Conservation (phyloP, 805 yeast species). For the Wickerhamiella azymoides region DNA sequence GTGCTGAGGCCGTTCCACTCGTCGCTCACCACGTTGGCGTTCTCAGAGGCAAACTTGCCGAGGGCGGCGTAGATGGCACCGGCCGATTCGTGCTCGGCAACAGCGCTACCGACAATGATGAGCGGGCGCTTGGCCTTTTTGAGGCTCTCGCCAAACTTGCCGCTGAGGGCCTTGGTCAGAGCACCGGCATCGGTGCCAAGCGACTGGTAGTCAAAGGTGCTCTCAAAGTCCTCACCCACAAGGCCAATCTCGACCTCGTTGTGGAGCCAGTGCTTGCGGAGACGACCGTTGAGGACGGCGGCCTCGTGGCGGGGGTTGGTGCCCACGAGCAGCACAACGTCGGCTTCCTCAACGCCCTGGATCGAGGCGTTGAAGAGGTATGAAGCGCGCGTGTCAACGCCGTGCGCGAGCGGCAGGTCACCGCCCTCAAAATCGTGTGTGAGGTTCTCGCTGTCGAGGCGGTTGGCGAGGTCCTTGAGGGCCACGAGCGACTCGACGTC, state of each 20-base stretch:
- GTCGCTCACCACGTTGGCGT: slow-evolving; percentile 48
- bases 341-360: slow-evolving; percentile 71
- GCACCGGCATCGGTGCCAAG: slow-evolving; percentile 48
- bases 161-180: slow-evolving; percentile 45
- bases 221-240: slow-evolving; percentile 64
- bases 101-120: slow-evolving; percentile 71
- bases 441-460: slow-evolving; percentile 67
- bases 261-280: slow-evolving; percentile 68
- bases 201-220: slow-evolving; percentile 54
- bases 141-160: slow-evolving; percentile 56
- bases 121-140: slow-evolving; percentile 57
- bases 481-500: slow-evolving; percentile 78
- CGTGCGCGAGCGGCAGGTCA: slow-evolving; percentile 43
- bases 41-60: slow-evolving; percentile 42
- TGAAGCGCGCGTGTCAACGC: slow-evolving; percentile 64
- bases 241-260: slow-evolving; percentile 50
- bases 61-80: slow-evolving; percentile 38
- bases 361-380: slow-evolving; percentile 69
- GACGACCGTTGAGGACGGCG: slow-evolving; percentile 71
- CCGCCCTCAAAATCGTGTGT: slow-evolving; percentile 55
- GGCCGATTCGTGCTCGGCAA: slow-evolving; percentile 53
- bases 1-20: slow-evolving; percentile 75
- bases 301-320: slow-evolving; percentile 87
- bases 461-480: slow-evolving; percentile 63
- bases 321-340: slow-evolving; percentile 65